These are phyloP conservation scores for Achaetomiella virescens DNA, from an alignment of 495 filamentous ascomycete species.

Conservation along the genomic window DNA sequence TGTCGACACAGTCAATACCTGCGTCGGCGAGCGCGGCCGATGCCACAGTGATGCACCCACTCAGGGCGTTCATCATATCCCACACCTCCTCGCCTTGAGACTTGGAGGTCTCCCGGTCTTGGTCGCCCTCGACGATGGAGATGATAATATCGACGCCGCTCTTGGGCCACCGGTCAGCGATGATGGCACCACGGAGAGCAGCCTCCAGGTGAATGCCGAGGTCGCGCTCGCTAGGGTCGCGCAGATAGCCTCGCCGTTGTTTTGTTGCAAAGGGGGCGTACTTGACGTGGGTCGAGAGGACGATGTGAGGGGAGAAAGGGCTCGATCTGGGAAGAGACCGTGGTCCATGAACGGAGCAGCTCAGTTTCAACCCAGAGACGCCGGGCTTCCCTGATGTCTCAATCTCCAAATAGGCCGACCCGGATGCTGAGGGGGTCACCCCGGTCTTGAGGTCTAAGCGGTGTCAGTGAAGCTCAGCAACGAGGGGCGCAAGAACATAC, in stretches of 20 bases:
- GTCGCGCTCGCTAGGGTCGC: slow-evolving; percentile 81
- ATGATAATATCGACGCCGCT: slow-evolving; percentile 88
- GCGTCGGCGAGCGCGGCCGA: slow-evolving; percentile 95
- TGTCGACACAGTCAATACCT: slow-evolving; percentile 90
- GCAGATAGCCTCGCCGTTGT: slow-evolving; percentile 76
- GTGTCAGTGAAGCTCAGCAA: slow-evolving; percentile 12
- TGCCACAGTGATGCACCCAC: slow-evolving; percentile 88
- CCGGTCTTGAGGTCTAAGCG: slow-evolving; percentile 78
- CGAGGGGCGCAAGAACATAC: slow-evolving; percentile 46
- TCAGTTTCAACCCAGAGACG: slow-evolving; percentile 71
- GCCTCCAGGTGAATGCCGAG: slow-evolving; percentile 86
- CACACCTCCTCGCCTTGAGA: slow-evolving; percentile 58
- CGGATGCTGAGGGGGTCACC: slow-evolving; percentile 85
- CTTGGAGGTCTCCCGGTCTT: slow-evolving; percentile 40
- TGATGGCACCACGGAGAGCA: slow-evolving; percentile 79
- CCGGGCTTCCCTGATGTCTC: slow-evolving; percentile 48
- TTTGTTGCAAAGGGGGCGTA: slow-evolving; percentile 89
- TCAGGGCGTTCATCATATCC: slow-evolving; percentile 75
- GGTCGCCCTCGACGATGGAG: slow-evolving; percentile 86
- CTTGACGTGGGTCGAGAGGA: slow-evolving; percentile 87
- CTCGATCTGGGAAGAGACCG: slow-evolving; percentile 83
- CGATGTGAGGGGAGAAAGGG: slow-evolving; percentile 81
- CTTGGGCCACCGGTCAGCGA: slow-evolving; percentile 93
- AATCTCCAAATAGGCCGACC: slow-evolving; percentile 90
- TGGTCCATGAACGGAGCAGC: slow-evolving; percentile 88